Percentiles rank a stretch among this genome's conserved stretches.
These are phyloP conservation scores for Penicillium fuscoglaucum DNA, from an alignment of 2,329 filamentous ascomycete species.

Conservation along the genomic window DNA sequence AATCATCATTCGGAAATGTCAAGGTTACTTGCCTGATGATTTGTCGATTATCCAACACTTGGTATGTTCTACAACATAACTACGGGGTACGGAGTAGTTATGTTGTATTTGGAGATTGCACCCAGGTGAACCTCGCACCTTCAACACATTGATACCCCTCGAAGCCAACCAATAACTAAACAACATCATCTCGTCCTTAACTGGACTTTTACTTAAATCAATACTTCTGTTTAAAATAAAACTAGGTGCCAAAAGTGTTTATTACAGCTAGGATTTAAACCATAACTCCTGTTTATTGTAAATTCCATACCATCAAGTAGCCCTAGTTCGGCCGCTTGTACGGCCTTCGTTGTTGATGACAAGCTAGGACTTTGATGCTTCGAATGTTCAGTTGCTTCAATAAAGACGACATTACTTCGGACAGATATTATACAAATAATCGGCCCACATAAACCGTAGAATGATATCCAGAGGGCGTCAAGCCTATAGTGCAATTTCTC, in stretches of 20 bases:
- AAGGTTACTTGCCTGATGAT: not conserved
- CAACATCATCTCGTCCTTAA: no score
- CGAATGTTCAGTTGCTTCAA: not conserved
- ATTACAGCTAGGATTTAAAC: not conserved
- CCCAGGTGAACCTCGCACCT: not conserved
- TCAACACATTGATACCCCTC: not conserved
- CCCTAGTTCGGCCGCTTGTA: no score
- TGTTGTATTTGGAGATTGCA: not conserved
- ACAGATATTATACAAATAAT: not conserved
- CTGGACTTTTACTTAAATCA: not conserved
- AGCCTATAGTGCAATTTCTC: not conserved
- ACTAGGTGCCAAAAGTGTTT: not conserved
- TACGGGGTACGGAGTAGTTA: no score
- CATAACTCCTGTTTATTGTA: not conserved
- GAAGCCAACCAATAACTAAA: not conserved
- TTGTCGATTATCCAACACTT: not conserved
- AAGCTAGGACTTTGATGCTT: not conserved
- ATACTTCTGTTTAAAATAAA: not conserved
- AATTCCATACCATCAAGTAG: not conserved
- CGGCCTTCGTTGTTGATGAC: not conserved
- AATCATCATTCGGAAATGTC: not conserved
- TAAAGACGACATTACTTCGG: not conserved
- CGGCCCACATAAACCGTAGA: not conserved
- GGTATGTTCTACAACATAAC: not conserved
- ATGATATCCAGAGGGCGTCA: not conserved